A percentile compares a stretch with the other conserved stretches of the same genome.
phyloP scores from a whole-genome alignment of 1,139 yeast genomes.

The Blastobotrys malaysiensis region DNA sequence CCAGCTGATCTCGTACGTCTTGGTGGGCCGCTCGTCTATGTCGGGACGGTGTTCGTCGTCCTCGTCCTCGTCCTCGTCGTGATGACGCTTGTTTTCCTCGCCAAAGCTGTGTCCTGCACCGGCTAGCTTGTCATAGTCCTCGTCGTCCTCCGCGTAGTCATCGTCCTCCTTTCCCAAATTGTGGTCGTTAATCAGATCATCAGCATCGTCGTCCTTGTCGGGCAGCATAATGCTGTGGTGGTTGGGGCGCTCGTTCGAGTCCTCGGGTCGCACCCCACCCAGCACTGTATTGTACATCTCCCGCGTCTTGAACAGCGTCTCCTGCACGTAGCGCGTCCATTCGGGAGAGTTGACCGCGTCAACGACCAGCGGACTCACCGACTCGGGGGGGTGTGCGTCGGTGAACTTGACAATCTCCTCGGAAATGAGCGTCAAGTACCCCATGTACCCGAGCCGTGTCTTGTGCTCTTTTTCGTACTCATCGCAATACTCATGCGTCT shows the following conservation, averaged over 20 bases:
- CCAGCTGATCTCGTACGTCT: slow-evolving; percentile 30
- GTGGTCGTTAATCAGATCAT: slow-evolving; percentile 22
- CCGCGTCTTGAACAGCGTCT: slow-evolving; percentile 78
- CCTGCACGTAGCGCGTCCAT: slow-evolving; percentile 84
- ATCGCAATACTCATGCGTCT: slow-evolving; percentile 74
- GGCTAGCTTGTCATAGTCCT: slow-evolving; percentile 10
- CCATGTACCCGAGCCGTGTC: slow-evolving; percentile 90
- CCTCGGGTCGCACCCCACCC: slow-evolving; percentile 68
- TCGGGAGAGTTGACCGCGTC: slow-evolving; percentile 49
- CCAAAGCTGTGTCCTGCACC: slow-evolving; percentile 1
- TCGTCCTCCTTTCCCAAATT: slow-evolving; percentile 18
- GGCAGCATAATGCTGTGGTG: slow-evolving; percentile 35
- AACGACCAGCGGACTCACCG: slow-evolving; percentile 56
- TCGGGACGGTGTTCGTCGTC: slow-evolving; percentile 25
- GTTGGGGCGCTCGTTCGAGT: slow-evolving; percentile 38
- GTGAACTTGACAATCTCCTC: slow-evolving; percentile 96
- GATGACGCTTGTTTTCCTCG: slow-evolving; percentile 5
- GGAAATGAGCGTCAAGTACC: slow-evolving; percentile 90
- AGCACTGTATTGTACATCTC: slow-evolving; percentile 93
- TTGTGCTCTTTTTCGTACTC: slow-evolving; percentile 56
- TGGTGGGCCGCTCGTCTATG: slow-evolving; percentile 27
- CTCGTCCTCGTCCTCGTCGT: slow-evolving; percentile 16
- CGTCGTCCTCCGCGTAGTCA: slow-evolving; percentile 16
- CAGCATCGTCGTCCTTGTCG: slow-evolving; percentile 31
- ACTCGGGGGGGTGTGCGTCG: slow-evolving; percentile 60